Evolutionary conservation across 169 alveolate species (phyloP), one percentile per base, ranked within the genome.

Genomic region (Cryptosporidium ubiquitum): DNA sequence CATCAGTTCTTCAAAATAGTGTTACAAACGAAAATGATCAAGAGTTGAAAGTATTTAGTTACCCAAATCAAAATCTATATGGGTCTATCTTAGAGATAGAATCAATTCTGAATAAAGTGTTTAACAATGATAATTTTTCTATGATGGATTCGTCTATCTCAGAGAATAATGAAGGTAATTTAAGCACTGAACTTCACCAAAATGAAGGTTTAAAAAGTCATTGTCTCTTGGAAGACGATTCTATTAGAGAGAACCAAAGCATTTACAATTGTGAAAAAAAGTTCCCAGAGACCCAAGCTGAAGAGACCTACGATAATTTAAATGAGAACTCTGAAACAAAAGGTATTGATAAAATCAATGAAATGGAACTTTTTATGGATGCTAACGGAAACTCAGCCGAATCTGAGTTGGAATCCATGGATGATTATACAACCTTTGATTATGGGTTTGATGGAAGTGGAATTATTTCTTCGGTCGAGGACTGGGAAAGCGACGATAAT

Each of bases 41-140:
- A 1, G 29, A n/a, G 40, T 23, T 52, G 57, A 52, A 18, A 57
- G 55, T 55, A 9, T 37, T 55, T 18, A 37, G 68, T 40, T 31
- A 37, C 23, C 69, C 35, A 31, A 35, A 18, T 29, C 7, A n/a
- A 23, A 52, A 33, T n/a, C 1, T 73, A 49, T 9, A 39, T 4
- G 42, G 18, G n/a, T 73, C 85, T 26, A 55, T 73, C 23, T 29
- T 52, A 12, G 85, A 73, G 37, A 29, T 71, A 16, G 85, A 73
- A 26, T 52, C 68, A 35, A 73, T 73, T n/a, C 40, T 73, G 33
- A 73, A 51, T 35, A 35, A 37, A n/a, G 70, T 73, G 10, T 73
- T 73, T 35, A 52, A 73, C 55, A 73, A n/a, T n/a, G 70, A 73
- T 52, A 73, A 57, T 44, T 73, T 73, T 73, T 73, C 70, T 33